Evolutionary conservation across 208 protist genomes (phyloP).

Genomic region (Trypanosoma grayi): DNA sequence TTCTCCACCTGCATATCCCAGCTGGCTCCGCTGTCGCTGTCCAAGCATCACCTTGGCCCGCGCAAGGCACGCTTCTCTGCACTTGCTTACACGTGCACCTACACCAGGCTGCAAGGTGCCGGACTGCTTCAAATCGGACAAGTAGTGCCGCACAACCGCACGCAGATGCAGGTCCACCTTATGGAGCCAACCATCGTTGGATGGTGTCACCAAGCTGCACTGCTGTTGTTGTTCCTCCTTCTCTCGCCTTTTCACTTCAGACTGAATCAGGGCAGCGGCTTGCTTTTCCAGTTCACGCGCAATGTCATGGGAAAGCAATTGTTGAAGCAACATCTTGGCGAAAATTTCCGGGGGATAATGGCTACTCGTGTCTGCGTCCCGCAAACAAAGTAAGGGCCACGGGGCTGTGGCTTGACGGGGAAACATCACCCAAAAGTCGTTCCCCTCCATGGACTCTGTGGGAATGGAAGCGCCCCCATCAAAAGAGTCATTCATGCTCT

Average conservation of each 20-base stretch:
- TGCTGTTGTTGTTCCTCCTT: not conserved
- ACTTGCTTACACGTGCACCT: conserved; percentile 17
- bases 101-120: conserved; percentile 2
- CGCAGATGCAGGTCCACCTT: conserved; percentile 54
- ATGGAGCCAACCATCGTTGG: conserved; percentile 15
- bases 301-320: not conserved
- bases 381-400: conserved; percentile 22
- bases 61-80: conserved; percentile 17
- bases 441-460: not conserved
- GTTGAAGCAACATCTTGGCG: conserved; percentile 4
- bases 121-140: not conserved
- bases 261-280: conserved; percentile 26
- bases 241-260: conserved; percentile 3
- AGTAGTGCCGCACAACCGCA: conserved; percentile 32
- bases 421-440: conserved; percentile 18
- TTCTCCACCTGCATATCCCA: too few species aligned
- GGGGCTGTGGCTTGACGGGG: not conserved
- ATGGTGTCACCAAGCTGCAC: not conserved
- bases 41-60: not conserved
- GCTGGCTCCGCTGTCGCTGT: not conserved
- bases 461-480: conserved; percentile 24
- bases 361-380: not conserved
- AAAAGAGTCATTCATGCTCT: conserved; percentile 50
- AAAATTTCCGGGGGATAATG: not conserved
- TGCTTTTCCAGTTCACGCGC: conserved; percentile 20